phyloP scores from a whole-genome alignment of 2,329 filamentous ascomycete species.

The Tothia fuscella region DNA sequence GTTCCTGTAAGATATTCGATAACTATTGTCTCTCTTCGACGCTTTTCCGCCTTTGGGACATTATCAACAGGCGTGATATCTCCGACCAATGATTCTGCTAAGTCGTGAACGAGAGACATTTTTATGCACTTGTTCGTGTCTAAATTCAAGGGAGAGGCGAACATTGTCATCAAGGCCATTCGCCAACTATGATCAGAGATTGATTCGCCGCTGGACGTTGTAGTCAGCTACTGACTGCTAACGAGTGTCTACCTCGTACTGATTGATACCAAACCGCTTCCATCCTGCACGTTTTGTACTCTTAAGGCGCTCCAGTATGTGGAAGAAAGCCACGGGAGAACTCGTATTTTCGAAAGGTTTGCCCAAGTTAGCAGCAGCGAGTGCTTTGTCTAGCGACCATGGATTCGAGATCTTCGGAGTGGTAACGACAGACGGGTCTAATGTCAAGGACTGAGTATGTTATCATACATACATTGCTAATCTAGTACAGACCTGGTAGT shows the following conservation, averaged over 20 bases:
- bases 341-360: conserved; percentile 42
- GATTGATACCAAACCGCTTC: conserved; percentile 67
- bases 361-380: too few relatives aligned
- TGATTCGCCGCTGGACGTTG: conserved; percentile 63
- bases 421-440: conserved; percentile 1
- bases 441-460: too few relatives aligned
- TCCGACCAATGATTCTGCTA: conserved; percentile 89
- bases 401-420: conserved; percentile 5
- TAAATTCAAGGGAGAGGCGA: conserved; percentile 65
- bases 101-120: conserved; percentile 95
- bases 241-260: too few relatives aligned
- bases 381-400: too few relatives aligned
- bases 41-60: conserved; percentile 82
- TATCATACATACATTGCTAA: too few relatives aligned
- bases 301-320: conserved; percentile 86
- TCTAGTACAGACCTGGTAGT: too few relatives aligned
- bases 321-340: conserved; percentile 84
- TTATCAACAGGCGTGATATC: conserved; percentile 93
- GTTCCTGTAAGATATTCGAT: conserved; percentile 79
- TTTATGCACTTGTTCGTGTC: conserved; percentile 76
- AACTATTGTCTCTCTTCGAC: conserved; percentile 68
- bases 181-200: conserved; percentile 99
- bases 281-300: conserved; percentile 94
- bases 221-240: too few relatives aligned
- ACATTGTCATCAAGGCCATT: conserved; percentile 93